phyloP scores from a whole-genome alignment of 208 protist species.

The Lotmaria passim region DNA sequence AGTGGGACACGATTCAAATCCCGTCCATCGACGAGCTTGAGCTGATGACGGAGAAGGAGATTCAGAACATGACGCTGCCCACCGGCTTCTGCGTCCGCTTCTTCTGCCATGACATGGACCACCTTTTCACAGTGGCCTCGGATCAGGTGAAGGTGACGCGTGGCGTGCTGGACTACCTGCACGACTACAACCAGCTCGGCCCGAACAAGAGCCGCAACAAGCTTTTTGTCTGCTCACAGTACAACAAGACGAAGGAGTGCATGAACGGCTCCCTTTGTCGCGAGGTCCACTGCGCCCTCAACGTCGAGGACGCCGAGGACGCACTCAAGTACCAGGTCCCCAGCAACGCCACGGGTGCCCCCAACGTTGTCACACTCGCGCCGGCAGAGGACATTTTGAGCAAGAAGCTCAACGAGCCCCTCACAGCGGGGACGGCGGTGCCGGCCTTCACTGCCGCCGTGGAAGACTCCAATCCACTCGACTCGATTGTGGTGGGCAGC shows the following conservation, averaged over 20 bases:
- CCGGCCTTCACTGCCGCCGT: constrained; percentile 16
- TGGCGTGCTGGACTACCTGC: constrained; percentile 77
- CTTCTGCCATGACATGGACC: constrained; percentile 74
- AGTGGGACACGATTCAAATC: constrained; percentile 66
- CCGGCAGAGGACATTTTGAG: constrained; percentile 38
- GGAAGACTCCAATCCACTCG: constrained; percentile 36
- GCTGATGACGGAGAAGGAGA: constrained; percentile 39
- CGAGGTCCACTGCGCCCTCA: constrained; percentile 75
- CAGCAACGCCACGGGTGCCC: constrained; percentile 76
- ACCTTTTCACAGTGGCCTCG: constrained; percentile 72
- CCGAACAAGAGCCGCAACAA: constrained; percentile 82
- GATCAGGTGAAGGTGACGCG: constrained; percentile 60
- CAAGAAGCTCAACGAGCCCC: constrained; percentile 39
- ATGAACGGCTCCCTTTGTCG: constrained; percentile 68
- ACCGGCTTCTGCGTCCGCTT: constrained; percentile 76
- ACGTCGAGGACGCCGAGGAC: constrained; percentile 57
- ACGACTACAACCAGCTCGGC: constrained; percentile 79
- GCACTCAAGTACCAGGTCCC: constrained; percentile 53
- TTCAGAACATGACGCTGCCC: constrained; percentile 43
- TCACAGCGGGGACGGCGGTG: constrained; percentile 6
- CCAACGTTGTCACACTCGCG: constrained; percentile 40
- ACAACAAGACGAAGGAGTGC: constrained; percentile 50
- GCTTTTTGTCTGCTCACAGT: constrained; percentile 71
- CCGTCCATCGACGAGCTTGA: constrained; percentile 66
- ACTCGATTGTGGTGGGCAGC: constrained; percentile 25